phyloP scores from a whole-genome alignment of 352 stramenopile species.

The Peronospora farinosa region DNA sequence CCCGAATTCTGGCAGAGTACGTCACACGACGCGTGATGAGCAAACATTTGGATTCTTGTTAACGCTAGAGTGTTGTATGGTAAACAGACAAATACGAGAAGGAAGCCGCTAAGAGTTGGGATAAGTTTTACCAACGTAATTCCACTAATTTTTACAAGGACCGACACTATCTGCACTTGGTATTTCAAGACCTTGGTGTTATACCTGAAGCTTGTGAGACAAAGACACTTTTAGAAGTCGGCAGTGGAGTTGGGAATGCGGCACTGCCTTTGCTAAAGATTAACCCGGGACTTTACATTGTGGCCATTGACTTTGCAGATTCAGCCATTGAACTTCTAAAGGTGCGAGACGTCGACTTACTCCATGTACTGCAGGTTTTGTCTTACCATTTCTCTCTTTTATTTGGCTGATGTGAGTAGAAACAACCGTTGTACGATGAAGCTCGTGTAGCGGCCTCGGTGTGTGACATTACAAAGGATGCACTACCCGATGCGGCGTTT shows the following conservation, averaged over 20 bases:
- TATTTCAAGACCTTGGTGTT: constrained; percentile 84
- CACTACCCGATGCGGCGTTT: constrained; percentile 48
- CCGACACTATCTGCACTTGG: constrained; percentile 90
- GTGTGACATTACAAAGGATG: constrained; percentile 82
- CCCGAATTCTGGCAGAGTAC: constrained; percentile 66
- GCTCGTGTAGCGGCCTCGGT: constrained; percentile 62
- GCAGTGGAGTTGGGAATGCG: constrained; percentile 93
- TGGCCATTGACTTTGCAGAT: constrained; percentile 91
- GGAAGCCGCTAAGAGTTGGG: constrained; percentile 86
- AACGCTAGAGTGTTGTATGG: not conserved
- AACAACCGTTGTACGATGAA: constrained; percentile 78
- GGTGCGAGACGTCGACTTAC: constrained; percentile 26
- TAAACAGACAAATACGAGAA: constrained; percentile 72
- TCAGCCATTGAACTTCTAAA: constrained; percentile 89
- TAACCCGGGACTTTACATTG: constrained; percentile 77
- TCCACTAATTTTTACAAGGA: constrained; percentile 94
- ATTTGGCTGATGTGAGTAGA: constrained; percentile 24
- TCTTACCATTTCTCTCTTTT: not conserved
- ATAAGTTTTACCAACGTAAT: constrained; percentile 93
- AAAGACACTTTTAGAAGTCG: constrained; percentile 88
- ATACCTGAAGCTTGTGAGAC: constrained; percentile 38
- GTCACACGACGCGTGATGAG: not conserved
- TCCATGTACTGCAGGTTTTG: not conserved
- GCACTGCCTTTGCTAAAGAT: constrained; percentile 91
- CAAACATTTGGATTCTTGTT: not conserved